These are phyloP conservation scores for Angomonas ambiguus DNA, from an alignment of 208 protist species.

Conservation along the genomic window DNA sequence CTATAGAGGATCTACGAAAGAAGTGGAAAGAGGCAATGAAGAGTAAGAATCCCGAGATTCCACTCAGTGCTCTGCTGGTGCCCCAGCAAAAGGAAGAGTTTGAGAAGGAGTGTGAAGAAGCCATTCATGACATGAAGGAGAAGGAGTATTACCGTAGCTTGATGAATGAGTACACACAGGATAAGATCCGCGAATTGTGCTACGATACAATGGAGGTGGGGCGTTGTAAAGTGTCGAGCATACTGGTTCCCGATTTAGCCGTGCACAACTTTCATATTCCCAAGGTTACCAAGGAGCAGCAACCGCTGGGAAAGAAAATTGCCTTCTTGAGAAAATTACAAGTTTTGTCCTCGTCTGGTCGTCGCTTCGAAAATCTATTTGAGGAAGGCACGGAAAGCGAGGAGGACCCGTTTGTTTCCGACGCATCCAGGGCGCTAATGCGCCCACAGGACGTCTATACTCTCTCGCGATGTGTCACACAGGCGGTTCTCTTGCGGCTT, in stretches of 20 bases:
- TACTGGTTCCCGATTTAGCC: slow-evolving; percentile 34
- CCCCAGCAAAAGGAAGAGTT: slow-evolving; percentile 53
- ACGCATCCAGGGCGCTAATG: not conserved
- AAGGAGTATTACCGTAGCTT: slow-evolving; percentile 65
- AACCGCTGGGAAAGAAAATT: slow-evolving; percentile 60
- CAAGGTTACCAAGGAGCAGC: slow-evolving; percentile 23
- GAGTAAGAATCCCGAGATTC: slow-evolving; percentile 38
- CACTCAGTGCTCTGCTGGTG: slow-evolving; percentile 64
- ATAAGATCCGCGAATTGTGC: slow-evolving; percentile 58
- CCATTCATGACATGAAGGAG: slow-evolving; percentile 55
- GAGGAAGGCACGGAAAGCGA: slow-evolving; percentile 2
- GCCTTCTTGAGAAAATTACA: slow-evolving; percentile 74
- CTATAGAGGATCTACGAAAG: slow-evolving; percentile 30
- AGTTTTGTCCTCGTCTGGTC: slow-evolving; percentile 17
- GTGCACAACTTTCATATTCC: slow-evolving; percentile 84
- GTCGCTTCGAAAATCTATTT: not conserved
- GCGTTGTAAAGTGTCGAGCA: slow-evolving; percentile 49
- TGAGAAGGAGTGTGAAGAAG: slow-evolving; percentile 42
- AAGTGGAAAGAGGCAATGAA: slow-evolving; percentile 42
- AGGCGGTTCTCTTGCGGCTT: slow-evolving; percentile 59
- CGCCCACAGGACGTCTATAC: slow-evolving; percentile 54
- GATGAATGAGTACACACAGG: slow-evolving; percentile 73
- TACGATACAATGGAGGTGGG: slow-evolving; percentile 82
- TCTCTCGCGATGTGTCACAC: slow-evolving; percentile 42
- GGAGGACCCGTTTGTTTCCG: not conserved